phyloP scores from a whole-genome alignment of 75 land plant species.

The Sequoia sempervirens region DNA sequence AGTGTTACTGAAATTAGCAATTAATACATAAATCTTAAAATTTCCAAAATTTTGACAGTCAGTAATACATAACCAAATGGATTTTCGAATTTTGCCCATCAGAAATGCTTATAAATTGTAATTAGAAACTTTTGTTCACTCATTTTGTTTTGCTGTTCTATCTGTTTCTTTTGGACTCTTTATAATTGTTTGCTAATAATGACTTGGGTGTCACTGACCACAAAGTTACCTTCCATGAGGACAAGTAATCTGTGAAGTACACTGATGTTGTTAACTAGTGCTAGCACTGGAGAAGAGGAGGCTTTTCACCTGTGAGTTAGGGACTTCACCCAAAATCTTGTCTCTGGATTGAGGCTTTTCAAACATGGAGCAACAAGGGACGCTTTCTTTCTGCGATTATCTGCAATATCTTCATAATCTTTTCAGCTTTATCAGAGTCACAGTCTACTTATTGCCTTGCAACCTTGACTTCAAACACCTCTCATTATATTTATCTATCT shows the following conservation, averaged over 20 bases:
- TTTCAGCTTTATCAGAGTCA: not conserved
- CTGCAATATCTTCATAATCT: not conserved
- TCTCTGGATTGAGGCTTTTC: no score
- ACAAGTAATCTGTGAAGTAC: not conserved
- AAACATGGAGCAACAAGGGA: not conserved
- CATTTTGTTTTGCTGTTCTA: not conserved
- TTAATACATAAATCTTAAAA: no score
- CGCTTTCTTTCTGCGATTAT: not conserved
- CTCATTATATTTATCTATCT: no score
- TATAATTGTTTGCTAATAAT: not conserved
- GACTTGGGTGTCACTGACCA: not conserved
- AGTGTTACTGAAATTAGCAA: not conserved
- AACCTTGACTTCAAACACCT: not conserved
- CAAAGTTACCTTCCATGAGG: not conserved
- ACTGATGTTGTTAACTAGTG: not conserved
- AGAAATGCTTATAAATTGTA: not conserved
- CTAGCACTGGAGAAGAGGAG: not conserved
- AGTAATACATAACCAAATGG: not conserved
- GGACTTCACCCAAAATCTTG: no score
- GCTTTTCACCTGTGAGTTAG: not conserved
- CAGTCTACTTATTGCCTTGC: not conserved
- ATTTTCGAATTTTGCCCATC: not conserved
- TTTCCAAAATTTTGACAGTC: not conserved
- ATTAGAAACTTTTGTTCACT: not conserved
- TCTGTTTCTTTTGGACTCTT: not conserved